Evolutionary conservation across 257 asterid species (phyloP), one percentile per base, ranked within the genome.

Genomic region (Cruciata laevipes): DNA sequence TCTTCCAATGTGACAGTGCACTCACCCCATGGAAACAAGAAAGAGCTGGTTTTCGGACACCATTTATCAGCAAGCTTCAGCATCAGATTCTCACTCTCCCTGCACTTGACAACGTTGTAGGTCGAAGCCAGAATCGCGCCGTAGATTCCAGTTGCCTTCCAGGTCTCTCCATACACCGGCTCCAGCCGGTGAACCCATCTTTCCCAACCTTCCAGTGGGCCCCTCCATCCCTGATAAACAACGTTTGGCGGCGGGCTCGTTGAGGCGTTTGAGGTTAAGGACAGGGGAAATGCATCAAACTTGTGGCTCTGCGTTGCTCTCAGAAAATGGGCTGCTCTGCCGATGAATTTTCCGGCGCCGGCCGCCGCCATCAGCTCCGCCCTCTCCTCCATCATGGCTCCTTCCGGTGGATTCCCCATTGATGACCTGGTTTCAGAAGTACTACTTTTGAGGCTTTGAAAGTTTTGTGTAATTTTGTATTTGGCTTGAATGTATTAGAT

Each of bases 11-110:
- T 81, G 6, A 83, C 62, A 7, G 81, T 80, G 8, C 79, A 73
- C 70, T 83, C 88, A 24, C 88, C 88, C 88, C 87, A 83, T 0
- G 80, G 75, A 52, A 83, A 80, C 6, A 78, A 1, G 23, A 80
- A 83, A 0, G 79, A 71, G 59, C 76, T 80, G 5, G 85, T 78
- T 10, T 74, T 74, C 8, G 72, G 24, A 25, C 66, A 69, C 84
- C 86, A 84, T 16, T 31, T 61, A 2, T 30, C 42, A 13, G 23
- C 42, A 30, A 61, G 64, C 64, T 31, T 16, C 42, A 61, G 9
- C 23, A 61, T 61, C 40, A 61, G 3, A 42, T 42, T 42, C 51
- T 42, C 1, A 14, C 24, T 18, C 25, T 8, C 58, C 10, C 6
- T 14, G 27, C 5, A 0, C 17, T 30, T 59, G 21, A 59, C 18